Percentiles rank a stretch among this genome's conserved stretches.
Conservation (phyloP, 495 filamentous ascomycete genomes). For the Chaetomium tenue region DNA sequence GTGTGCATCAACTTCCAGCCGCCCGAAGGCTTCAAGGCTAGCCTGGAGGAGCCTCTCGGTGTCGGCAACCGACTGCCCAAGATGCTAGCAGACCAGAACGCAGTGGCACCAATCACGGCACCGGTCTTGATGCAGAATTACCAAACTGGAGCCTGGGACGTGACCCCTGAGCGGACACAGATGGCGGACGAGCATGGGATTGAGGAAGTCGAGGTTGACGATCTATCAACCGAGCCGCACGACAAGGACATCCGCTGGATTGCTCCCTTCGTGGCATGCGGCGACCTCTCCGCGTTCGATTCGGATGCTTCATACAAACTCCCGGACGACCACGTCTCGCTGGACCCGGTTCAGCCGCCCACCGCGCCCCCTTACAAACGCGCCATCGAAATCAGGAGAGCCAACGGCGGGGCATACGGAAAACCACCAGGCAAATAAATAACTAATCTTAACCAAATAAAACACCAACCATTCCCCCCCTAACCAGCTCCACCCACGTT, state of each 20-base stretch:
- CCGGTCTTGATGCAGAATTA: slow-evolving; percentile 41
- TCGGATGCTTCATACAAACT: slow-evolving; percentile 90
- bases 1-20: slow-evolving; percentile 85
- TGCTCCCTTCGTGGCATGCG: slow-evolving; percentile 91
- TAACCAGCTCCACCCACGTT: no score
- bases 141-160: slow-evolving; percentile 45
- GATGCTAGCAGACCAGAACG: slow-evolving; percentile 38
- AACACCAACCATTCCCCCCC: not conserved
- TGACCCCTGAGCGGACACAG: slow-evolving; percentile 17
- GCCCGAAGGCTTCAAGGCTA: slow-evolving; percentile 60
- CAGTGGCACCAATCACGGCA: slow-evolving; percentile 42
- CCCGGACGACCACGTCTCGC: slow-evolving; percentile 67
- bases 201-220: slow-evolving; percentile 55
- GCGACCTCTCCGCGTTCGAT: slow-evolving; percentile 91
- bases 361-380: slow-evolving; percentile 93
- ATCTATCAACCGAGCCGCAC: slow-evolving; percentile 39
- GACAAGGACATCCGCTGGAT: slow-evolving; percentile 68
- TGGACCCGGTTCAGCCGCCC: slow-evolving; percentile 94
- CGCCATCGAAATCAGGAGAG: slow-evolving; percentile 79
- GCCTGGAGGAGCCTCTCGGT: slow-evolving; percentile 64
- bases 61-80: slow-evolving; percentile 52
- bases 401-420: slow-evolving; percentile 75
- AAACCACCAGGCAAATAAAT: slow-evolving; percentile 37
- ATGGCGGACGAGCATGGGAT: slow-evolving; percentile 57
- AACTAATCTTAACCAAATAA: not conserved